A percentile compares a stretch with the other conserved stretches of the same genome.
Conservation (phyloP, 2,329 filamentous ascomycete species). For the Elsinoe australis region DNA sequence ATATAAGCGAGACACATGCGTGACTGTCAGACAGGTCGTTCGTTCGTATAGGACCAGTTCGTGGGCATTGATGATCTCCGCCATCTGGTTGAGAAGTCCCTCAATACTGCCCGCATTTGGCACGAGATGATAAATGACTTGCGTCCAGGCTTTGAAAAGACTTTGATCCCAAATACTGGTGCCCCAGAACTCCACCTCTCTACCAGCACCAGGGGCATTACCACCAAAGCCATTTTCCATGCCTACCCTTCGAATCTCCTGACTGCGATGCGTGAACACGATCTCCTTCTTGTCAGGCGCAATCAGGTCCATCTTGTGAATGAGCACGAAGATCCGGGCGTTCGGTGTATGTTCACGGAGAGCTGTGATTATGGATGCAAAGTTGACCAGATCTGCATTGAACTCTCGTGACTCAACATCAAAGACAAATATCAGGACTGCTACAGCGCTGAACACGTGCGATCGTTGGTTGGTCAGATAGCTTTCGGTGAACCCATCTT, state of each 20-base stretch:
- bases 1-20: conserved; percentile 70
- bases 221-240: conserved; percentile 50
- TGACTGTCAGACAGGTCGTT: conserved; percentile 94
- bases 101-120: conserved; percentile 87
- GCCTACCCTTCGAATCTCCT: conserved; percentile 68
- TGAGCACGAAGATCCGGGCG: conserved; percentile 85
- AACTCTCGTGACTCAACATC: conserved; percentile 96
- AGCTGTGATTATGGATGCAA: conserved; percentile 81
- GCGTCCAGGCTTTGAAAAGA: conserved; percentile 95
- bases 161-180: conserved; percentile 99
- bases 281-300: conserved; percentile 68
- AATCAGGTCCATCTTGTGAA: conserved; percentile 98
- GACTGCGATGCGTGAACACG: conserved; percentile 77
- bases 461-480: conserved; percentile 92
- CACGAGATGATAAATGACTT: conserved; percentile 96
- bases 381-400: conserved; percentile 85
- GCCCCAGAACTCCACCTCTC: conserved; percentile 70
- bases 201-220: conserved; percentile 25
- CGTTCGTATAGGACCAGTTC: conserved; percentile 93
- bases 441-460: conserved; percentile 94
- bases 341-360: conserved; percentile 73
- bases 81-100: conserved; percentile 71
- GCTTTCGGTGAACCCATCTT: conserved; percentile 98
- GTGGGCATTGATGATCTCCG: conserved; percentile 79
- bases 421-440: conserved; percentile 97